Evolutionary conservation across 768 basidiomycete species (phyloP).

Genomic region (Serendipita sp.): DNA sequence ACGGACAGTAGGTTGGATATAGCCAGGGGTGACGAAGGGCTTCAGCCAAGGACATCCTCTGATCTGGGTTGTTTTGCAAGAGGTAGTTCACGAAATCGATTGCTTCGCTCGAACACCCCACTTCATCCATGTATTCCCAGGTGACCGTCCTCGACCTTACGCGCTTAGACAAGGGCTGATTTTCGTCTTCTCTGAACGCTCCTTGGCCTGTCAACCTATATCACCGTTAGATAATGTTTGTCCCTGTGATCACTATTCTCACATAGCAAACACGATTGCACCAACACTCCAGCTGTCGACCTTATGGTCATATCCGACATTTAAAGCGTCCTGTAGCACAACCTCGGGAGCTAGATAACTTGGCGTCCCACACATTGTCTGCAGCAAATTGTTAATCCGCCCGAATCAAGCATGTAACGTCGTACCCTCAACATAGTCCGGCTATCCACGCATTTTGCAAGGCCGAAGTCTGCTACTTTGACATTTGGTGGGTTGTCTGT

Average conservation of each 20-base stretch:
- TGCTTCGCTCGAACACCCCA: slow-evolving; percentile 27
- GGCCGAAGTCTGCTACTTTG: slow-evolving; percentile 92
- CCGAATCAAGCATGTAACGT: slow-evolving; percentile 7
- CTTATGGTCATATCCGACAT: slow-evolving; percentile 63
- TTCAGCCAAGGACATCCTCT: slow-evolving; percentile 53
- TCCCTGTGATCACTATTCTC: slow-evolving; percentile 15
- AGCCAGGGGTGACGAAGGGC: slow-evolving; percentile 74
- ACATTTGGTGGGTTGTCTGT: slow-evolving; percentile 45
- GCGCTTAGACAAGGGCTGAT: slow-evolving; percentile 41
- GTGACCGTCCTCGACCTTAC: slow-evolving; percentile 45
- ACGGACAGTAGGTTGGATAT: background rate
- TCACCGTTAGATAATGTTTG: background rate
- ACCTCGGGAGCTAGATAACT: slow-evolving; percentile 90
- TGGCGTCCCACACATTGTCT: slow-evolving; percentile 96
- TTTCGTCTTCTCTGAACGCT: slow-evolving; percentile 33
- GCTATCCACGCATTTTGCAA: slow-evolving; percentile 80
- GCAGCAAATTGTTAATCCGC: slow-evolving; percentile 1
- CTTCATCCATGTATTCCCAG: slow-evolving; percentile 31
- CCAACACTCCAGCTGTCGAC: slow-evolving; percentile 97
- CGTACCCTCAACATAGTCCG: slow-evolving; percentile 58
- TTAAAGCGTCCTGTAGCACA: slow-evolving; percentile 38
- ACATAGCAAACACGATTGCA: slow-evolving; percentile 89
- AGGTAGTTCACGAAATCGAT: slow-evolving; percentile 50
- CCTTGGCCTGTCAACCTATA: slow-evolving; percentile 9
- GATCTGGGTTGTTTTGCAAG: slow-evolving; percentile 42